A percentile compares a stretch with the other conserved stretches of the same genome.
Evolutionary conservation across 495 filamentous ascomycete species (phyloP).

Genomic region (Hypoxylon trugodes): DNA sequence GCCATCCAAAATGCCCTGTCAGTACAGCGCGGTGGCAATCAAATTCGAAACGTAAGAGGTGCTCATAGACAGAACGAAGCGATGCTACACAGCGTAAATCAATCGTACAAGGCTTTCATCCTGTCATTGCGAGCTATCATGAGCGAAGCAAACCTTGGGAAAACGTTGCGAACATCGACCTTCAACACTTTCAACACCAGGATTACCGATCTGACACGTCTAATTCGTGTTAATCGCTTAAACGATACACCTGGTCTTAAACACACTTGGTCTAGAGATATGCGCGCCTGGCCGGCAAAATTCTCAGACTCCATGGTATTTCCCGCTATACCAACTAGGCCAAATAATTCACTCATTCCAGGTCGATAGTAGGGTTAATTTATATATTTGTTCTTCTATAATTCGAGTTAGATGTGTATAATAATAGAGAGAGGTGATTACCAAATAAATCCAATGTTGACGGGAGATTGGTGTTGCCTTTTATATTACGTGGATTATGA

Average conservation of each 20-base stretch:
- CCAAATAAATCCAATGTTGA: not conserved
- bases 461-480: not conserved
- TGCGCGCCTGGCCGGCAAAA: too few species aligned
- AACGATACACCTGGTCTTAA: too few species aligned
- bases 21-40: not conserved
- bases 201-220: not conserved
- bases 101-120: not conserved
- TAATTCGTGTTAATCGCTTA: too few species aligned
- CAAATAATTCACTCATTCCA: too few species aligned
- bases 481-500: slow-evolving; percentile 3
- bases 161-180: not conserved
- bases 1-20: not conserved
- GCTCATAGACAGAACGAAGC: too few species aligned
- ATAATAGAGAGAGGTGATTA: not conserved
- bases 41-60: too few species aligned
- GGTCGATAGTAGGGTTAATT: too few species aligned
- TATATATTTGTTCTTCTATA: too few species aligned
- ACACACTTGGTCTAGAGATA: too few species aligned
- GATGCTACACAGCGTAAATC: too few species aligned
- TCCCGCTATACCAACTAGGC: too few species aligned
- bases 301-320: too few species aligned
- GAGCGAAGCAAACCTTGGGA: not conserved
- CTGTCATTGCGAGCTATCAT: not conserved
- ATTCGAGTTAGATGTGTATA: not conserved
- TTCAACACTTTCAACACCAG: not conserved